Evolutionary conservation across 2,329 filamentous ascomycete genomes (phyloP).

Genomic region (Seiridium cupressi): DNA sequence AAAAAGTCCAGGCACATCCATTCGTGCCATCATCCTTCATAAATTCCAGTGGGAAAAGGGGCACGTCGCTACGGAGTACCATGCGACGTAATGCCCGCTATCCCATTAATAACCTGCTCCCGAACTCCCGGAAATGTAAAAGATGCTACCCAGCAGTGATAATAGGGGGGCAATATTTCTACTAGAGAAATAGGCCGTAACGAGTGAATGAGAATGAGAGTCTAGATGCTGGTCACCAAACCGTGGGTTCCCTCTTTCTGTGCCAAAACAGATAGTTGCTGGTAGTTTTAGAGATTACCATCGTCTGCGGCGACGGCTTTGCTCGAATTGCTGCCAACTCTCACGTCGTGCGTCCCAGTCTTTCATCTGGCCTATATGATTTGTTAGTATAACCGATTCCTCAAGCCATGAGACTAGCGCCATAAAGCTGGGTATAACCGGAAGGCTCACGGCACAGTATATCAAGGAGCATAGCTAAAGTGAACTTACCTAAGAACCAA

Average conservation of each 20-base stretch:
- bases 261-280: not conserved
- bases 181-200: too few species aligned
- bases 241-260: not conserved
- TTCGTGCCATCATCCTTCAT: not conserved
- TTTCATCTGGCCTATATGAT: conserved; percentile 45
- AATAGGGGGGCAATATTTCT: not conserved
- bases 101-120: not conserved
- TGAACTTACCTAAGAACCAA: conserved; percentile 53
- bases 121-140: not conserved
- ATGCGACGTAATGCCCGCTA: too few species aligned
- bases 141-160: too few species aligned
- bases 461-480: not conserved
- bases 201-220: not conserved
- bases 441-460: too few species aligned
- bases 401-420: not conserved
- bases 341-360: conserved; percentile 50
- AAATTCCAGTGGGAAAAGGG: not conserved
- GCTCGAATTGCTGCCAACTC: conserved; percentile 39
- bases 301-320: not conserved
- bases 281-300: not conserved
- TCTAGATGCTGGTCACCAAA: not conserved
- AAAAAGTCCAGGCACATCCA: too few species aligned
- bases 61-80: not conserved
- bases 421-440: too few species aligned
- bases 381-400: not conserved